phyloP scores from a whole-genome alignment of 2,329 filamentous ascomycete genomes.

The Ascochyta viciae-villosae region DNA sequence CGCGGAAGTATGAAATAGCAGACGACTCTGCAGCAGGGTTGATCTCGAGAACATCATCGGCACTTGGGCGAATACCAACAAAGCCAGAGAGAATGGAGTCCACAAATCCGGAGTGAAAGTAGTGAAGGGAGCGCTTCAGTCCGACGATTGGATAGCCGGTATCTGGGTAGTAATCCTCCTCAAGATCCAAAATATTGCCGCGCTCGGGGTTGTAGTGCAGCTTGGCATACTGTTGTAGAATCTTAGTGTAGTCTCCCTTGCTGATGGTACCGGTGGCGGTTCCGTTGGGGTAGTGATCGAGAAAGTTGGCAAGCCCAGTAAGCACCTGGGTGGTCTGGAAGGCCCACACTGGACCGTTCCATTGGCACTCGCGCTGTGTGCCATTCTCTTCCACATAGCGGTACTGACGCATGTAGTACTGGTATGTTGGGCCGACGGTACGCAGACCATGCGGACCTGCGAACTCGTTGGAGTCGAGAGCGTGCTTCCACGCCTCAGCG shows the following conservation, averaged over 20 bases:
- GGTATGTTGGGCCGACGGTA: conserved; percentile 54
- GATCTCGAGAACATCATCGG: conserved; percentile 50
- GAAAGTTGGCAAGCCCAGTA: conserved; percentile 52
- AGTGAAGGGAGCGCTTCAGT: conserved; percentile 53
- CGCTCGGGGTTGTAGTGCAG: conserved; percentile 49
- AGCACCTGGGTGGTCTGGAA: conserved; percentile 54
- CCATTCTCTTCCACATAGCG: conserved; percentile 44
- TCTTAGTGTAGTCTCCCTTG: conserved; percentile 45
- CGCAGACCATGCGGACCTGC: conserved; percentile 49
- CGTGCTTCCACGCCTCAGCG: conserved; percentile 49
- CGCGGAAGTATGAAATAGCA: conserved; percentile 50
- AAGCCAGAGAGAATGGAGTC: conserved; percentile 53
- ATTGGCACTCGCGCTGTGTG: conserved; percentile 51
- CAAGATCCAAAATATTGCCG: conserved; percentile 46
- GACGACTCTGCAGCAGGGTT: conserved; percentile 48
- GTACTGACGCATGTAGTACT: conserved; percentile 56
- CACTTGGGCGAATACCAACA: conserved; percentile 52
- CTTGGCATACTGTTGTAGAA: conserved; percentile 51
- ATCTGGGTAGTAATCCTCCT: conserved; percentile 55
- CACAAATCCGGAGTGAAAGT: conserved; percentile 56
- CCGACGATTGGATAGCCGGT: conserved; percentile 53
- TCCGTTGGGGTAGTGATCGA: conserved; percentile 50
- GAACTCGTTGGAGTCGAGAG: conserved; percentile 46
- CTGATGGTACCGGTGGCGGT: conserved; percentile 31
- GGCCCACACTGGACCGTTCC: conserved; percentile 56